These are phyloP conservation scores for Talaromyces thailandensis DNA, from an alignment of 495 filamentous ascomycete genomes.

Conservation along the genomic window DNA sequence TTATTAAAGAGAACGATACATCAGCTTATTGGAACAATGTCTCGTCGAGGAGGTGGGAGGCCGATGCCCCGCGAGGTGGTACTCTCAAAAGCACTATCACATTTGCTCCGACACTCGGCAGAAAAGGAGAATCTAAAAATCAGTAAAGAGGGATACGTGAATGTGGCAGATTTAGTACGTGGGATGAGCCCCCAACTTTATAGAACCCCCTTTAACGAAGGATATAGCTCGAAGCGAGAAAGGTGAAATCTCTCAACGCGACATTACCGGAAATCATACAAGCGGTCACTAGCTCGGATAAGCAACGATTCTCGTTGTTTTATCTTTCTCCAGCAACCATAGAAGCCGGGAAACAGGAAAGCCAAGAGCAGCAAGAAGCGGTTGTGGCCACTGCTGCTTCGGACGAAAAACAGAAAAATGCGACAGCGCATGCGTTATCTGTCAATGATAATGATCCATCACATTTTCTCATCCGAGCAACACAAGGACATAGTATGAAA, in stretches of 20 bases:
- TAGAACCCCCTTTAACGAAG: conserved; percentile 2
- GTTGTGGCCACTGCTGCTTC: conserved; percentile 6
- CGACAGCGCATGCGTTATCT: conserved; percentile 22
- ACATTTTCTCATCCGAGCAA: conserved; percentile 84
- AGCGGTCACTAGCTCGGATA: conserved; percentile 71
- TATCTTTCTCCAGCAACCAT: conserved; percentile 27
- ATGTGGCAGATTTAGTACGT: conserved; percentile 70
- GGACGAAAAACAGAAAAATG: conserved; percentile 13
- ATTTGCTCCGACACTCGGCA: conserved; percentile 76
- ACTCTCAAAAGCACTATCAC: conserved; percentile 74
- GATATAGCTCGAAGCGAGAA: conserved; percentile 57
- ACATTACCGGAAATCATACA: conserved; percentile 63
- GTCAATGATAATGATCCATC: conserved; percentile 38
- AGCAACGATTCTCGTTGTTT: conserved; percentile 74
- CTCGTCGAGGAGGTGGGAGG: conserved; percentile 1
- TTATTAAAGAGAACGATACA: too few relatives aligned
- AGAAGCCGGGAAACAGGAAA: conserved; percentile 7
- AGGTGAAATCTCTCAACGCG: conserved; percentile 57
- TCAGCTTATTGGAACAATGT: conserved; percentile 2
- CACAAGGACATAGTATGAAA: conserved; percentile 71
- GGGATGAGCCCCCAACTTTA: neutral
- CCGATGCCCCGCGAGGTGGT: conserved; percentile 40
- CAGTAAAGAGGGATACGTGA: conserved; percentile 70
- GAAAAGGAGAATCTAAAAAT: conserved; percentile 66
- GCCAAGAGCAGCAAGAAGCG: conserved; percentile 8